Conservation (phyloP, 345 rosid species). For the Psidium friedrichsthalianum region DNA sequence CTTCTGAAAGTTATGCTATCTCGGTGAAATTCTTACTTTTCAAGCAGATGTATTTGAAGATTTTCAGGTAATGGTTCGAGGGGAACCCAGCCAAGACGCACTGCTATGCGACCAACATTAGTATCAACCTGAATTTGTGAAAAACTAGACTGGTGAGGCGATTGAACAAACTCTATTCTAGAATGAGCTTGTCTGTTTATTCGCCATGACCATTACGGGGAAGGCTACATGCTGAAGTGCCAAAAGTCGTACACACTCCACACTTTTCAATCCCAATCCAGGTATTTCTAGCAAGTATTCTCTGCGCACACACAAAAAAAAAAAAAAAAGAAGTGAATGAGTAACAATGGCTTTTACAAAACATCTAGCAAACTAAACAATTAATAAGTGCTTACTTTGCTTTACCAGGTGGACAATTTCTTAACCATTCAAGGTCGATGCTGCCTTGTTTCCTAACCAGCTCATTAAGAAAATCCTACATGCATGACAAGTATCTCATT, state of each 20-base stretch:
- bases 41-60: slow-evolving; percentile 51
- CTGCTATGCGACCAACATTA: slow-evolving; percentile 64
- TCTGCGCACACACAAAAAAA: slow-evolving; percentile 11
- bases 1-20: not conserved
- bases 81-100: slow-evolving; percentile 81
- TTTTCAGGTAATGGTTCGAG: slow-evolving; percentile 43
- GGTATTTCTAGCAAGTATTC: slow-evolving; percentile 28
- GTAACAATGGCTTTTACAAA: not conserved
- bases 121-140: slow-evolving; percentile 39
- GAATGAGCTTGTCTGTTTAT: not conserved
- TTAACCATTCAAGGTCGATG: slow-evolving; percentile 71
- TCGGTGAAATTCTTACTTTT: slow-evolving; percentile 12
- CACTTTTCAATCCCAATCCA: slow-evolving; percentile 68
- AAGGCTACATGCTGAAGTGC: slow-evolving; percentile 46
- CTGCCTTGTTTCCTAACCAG: slow-evolving; percentile 18
- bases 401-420: slow-evolving; percentile 38
- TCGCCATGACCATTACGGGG: slow-evolving; percentile 29
- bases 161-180: not conserved
- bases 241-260: slow-evolving; percentile 57
- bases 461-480: slow-evolving; percentile 38
- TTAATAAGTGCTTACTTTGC: slow-evolving; percentile 32
- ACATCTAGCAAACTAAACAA: not conserved
- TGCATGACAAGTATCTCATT: not conserved
- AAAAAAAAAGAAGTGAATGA: not conserved
- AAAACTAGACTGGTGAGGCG: not conserved